Conservation (phyloP, 1,284 basidiomycete genomes). For the Moniliella sp. region DNA sequence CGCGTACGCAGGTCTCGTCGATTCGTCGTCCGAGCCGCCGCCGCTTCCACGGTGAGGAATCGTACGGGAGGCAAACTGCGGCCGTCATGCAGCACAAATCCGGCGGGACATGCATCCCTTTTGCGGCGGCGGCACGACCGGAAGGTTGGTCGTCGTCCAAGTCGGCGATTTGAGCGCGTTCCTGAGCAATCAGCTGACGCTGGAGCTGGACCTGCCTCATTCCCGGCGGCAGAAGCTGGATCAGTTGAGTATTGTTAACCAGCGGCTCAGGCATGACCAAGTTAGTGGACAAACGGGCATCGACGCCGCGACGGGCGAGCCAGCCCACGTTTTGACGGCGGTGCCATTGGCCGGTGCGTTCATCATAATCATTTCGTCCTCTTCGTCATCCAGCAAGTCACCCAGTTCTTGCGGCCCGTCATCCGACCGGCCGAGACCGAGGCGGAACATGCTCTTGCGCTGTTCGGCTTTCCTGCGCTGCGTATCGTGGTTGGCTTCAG, state of each 20-base stretch:
- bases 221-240: slow-evolving; percentile 4
- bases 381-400: no score
- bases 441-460: no score
- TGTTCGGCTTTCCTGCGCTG: no score
- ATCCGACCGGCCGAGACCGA: no score
- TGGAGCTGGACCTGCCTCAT: not conserved
- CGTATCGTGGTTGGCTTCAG: no score
- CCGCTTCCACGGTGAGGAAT: slow-evolving; percentile 8
- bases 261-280: slow-evolving; percentile 16
- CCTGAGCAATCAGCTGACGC: not conserved
- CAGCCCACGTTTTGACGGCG: no score
- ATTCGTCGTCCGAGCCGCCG: not conserved
- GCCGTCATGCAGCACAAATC: slow-evolving; percentile 17
- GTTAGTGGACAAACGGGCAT: slow-evolving; percentile 9
- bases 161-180: not conserved
- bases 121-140: not conserved
- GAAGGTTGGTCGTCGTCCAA: not conserved
- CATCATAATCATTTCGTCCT: no score
- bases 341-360: no score
- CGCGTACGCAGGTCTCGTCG: no score
- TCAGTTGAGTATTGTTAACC: slow-evolving; percentile 11
- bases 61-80: slow-evolving; percentile 14
- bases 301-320: slow-evolving; percentile 15
- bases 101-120: slow-evolving; percentile 11
- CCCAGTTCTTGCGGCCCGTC: no score